Base-by-base conservation (phyloP, 2,329 filamentous ascomycete genomes). In the Sclerotinia spermophila region DNA sequence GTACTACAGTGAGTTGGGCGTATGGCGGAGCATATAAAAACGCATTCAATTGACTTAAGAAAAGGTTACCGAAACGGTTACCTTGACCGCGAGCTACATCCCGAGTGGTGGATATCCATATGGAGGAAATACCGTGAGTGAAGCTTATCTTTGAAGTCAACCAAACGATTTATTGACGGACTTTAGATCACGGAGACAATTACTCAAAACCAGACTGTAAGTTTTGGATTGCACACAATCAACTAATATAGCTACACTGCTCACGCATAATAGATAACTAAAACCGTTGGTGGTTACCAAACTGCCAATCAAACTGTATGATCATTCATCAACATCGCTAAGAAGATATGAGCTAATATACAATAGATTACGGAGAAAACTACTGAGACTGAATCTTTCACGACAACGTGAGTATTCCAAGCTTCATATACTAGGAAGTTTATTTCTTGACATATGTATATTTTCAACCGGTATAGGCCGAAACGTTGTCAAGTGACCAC, bases 301-400 rank as follows among this genome's bases (percentile, higher is more conserved):
- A 69, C 40, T 48, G 66, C 66, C 13, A 68, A 55, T 15, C 56
- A 51, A 40, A 69, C 67, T 33, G 67, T 69, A 27, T 5, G 65
- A 19, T 15, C 27, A 8, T 33, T 1, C 13, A 44, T n/a, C 13
- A 24, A 8, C 21, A 44, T 21, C 38, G n/a, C 33, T 5, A 38
- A 44, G 33, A 44, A 19, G 24, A 44, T 4, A 24, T 1, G 3
- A 30, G 45, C 66, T 62, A 35, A 68, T 19, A 30, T 42, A 5
- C 1, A 13, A 33, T n/a, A 69, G 67, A 64, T 69, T 19, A 69
- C 67, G 13, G 67, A 69, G 48, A 69, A 64, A 21, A 69, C 35
- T 33, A 69, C 67, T 2, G 44, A 62, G 44, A 69, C 56, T 8
- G 56, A 69, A 33, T 69, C 58, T 17, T 35, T 69, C 35, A 69